Conservation (phyloP, 2,329 filamentous ascomycete species). For the Alternaria gaisen region DNA sequence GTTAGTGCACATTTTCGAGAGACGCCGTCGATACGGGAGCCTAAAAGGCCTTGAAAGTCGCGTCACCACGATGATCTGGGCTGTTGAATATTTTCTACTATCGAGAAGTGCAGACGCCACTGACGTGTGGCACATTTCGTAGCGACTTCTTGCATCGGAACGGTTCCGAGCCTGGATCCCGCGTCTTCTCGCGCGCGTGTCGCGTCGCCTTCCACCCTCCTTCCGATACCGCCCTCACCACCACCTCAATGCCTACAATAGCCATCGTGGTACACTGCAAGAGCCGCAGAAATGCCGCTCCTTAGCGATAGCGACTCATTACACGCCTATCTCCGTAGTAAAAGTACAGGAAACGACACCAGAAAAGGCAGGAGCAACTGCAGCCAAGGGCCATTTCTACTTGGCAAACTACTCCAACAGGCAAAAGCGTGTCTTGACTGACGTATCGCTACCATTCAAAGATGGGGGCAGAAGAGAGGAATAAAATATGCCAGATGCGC, state of each 20-base stretch:
- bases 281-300: neutral
- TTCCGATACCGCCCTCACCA: neutral
- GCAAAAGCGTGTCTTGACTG: slow-evolving; percentile 29
- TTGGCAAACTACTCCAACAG: slow-evolving; percentile 31
- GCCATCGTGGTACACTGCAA: neutral
- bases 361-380: slow-evolving; percentile 25
- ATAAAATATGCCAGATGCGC: neutral
- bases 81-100: neutral
- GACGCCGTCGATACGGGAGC: neutral
- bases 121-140: neutral
- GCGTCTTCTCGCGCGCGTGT: neutral
- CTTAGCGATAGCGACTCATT: slow-evolving; percentile 8
- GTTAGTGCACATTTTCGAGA: neutral
- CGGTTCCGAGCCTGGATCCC: neutral
- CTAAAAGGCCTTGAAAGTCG: neutral
- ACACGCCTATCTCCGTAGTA: neutral
- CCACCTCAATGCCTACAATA: neutral
- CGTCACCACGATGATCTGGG: neutral
- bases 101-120: neutral
- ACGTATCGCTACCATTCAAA: slow-evolving; percentile 26
- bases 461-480: slow-evolving; percentile 7
- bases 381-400: slow-evolving; percentile 19
- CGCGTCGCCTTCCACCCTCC: neutral
- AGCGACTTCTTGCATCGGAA: neutral
- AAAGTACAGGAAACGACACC: neutral